phyloP scores from a whole-genome alignment of 306 rosid genomes.

The Quercus glauca region DNA sequence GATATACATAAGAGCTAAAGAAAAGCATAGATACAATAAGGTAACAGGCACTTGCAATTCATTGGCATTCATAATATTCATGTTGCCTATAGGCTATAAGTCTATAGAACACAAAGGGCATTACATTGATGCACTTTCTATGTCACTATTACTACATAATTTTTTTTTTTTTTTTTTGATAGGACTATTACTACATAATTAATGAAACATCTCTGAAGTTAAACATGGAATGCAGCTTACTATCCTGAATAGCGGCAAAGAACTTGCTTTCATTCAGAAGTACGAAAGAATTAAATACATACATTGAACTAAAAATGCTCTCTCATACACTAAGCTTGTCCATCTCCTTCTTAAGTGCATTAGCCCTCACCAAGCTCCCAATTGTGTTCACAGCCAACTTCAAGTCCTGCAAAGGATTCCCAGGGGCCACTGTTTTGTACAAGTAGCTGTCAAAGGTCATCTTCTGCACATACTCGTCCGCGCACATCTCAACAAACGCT shows the following conservation, averaged over 20 bases:
- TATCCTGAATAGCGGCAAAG: conserved; percentile 16
- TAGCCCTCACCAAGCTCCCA: conserved; percentile 95
- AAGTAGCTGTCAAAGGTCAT: conserved; percentile 96
- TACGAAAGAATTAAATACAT: conserved; percentile 7
- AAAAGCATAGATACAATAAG: neutral
- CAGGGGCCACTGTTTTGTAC: conserved; percentile 91
- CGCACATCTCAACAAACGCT: conserved; percentile 99
- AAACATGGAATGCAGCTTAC: conserved; percentile 9
- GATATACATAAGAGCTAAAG: no score
- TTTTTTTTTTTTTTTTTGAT: no score
- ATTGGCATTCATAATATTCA: neutral
- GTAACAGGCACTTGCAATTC: neutral
- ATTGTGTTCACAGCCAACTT: conserved; percentile 94
- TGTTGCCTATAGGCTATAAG: neutral
- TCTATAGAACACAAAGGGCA: neutral
- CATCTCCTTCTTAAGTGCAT: conserved; percentile 86
- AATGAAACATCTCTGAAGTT: neutral
- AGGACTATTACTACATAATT: no score
- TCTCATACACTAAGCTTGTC: conserved; percentile 67
- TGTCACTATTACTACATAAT: neutral
- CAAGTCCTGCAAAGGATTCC: conserved; percentile 82
- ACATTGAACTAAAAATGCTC: neutral
- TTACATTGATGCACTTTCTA: neutral
- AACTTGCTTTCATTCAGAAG: conserved; percentile 7
- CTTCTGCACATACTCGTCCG: conserved; percentile 95